A percentile compares a stretch with the other conserved stretches of the same genome.
Evolutionary conservation across 768 basidiomycete species (phyloP).

Genomic region (Rossbeevera mucosa): DNA sequence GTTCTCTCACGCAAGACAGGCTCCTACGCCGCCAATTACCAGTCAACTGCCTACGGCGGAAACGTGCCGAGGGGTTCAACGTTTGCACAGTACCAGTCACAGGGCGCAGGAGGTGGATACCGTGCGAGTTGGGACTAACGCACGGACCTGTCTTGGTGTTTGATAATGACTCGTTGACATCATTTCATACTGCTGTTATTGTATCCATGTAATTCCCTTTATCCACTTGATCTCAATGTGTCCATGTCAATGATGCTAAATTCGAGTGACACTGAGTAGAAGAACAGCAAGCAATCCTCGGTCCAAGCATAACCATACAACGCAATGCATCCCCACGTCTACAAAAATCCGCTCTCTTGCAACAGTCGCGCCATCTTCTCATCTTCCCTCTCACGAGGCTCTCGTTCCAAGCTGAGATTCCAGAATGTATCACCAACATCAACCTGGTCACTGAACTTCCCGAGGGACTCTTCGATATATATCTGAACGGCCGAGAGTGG

Average conservation of each 20-base stretch:
- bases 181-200: not conserved
- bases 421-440: conserved; percentile 78
- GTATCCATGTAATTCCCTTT: not conserved
- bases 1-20: not conserved
- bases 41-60: conserved; percentile 17
- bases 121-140: conserved; percentile 1
- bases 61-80: conserved; percentile 9
- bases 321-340: conserved; percentile 13
- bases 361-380: conserved; percentile 92
- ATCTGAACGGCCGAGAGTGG: conserved; percentile 59
- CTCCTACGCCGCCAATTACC: conserved; percentile 17
- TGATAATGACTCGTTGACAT: not conserved
- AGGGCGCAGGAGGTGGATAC: conserved; percentile 1
- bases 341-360: conserved; percentile 87
- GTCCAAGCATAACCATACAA: conserved; percentile 21
- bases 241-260: not conserved
- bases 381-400: conserved; percentile 92
- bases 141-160: not conserved
- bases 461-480: conserved; percentile 77
- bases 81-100: conserved; percentile 12
- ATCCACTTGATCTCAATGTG: not conserved
- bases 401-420: conserved; percentile 78
- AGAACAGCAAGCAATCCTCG: conserved; percentile 14
- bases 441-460: conserved; percentile 60
- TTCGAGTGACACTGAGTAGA: conserved; percentile 1